Evolutionary conservation across 768 basidiomycete genomes (phyloP).

Genomic region (Leccinum broughii): DNA sequence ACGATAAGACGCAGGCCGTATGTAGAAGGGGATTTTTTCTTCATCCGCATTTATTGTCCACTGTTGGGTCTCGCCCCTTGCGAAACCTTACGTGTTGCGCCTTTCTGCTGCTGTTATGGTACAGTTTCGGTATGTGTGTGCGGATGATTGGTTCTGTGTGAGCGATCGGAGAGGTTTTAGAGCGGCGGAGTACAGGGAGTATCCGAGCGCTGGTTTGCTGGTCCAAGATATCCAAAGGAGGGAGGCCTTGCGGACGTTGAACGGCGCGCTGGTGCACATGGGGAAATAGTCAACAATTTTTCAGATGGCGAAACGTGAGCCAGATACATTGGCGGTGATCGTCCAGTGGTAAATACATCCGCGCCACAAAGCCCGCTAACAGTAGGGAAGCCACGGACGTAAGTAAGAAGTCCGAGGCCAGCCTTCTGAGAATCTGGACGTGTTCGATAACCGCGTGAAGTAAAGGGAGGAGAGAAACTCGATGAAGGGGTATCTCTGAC

Average conservation of each 20-base stretch:
- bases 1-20: conserved; percentile 24
- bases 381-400: conserved; percentile 35
- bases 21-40: conserved; percentile 10
- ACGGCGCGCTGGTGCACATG: conserved; percentile 17
- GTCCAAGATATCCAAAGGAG: conserved; percentile 23
- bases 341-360: conserved; percentile 19
- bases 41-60: not conserved
- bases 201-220: conserved; percentile 18
- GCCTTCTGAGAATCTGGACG: conserved; percentile 31
- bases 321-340: conserved; percentile 24
- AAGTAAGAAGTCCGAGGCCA: conserved; percentile 36
- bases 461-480: conserved; percentile 10
- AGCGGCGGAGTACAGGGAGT: conserved; percentile 25
- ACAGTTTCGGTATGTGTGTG: not conserved
- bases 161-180: conserved; percentile 8
- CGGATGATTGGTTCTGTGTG: conserved; percentile 1
- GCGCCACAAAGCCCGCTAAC: conserved; percentile 34
- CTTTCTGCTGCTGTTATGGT: not conserved
- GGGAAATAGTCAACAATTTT: conserved; percentile 17
- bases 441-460: conserved; percentile 29
- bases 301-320: conserved; percentile 13
- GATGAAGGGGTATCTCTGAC: conserved; percentile 13
- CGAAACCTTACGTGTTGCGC: conserved; percentile 1
- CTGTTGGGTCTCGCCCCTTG: not conserved
- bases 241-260: conserved; percentile 21